Base-by-base conservation (phyloP, 2,329 filamentous ascomycete species). In the Zalaria obscura region DNA sequence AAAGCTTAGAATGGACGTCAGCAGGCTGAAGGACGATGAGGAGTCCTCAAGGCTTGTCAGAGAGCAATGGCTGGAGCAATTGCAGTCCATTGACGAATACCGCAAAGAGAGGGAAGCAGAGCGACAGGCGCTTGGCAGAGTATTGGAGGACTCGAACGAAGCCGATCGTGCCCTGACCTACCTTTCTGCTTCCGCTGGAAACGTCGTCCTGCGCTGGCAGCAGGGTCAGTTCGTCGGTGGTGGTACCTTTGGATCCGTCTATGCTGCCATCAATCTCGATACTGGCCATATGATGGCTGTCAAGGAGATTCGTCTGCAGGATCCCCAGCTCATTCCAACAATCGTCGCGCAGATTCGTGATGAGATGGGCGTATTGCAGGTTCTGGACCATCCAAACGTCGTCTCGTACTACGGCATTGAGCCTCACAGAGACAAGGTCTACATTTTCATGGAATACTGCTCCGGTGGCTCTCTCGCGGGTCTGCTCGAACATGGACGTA, bases 361-460 rank as follows among this genome's bases (percentile, higher is more conserved):
- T 55, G 91, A 98, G 60, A 96, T 98, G 88, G 82, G 83, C 40
- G 89, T 98, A 4, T 68, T 98, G 38, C 89, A 96, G 62, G 83
- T 95, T 1, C 73, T 98, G 36, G 88, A 98, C 55, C 91, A 98
- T 57, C 91, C 91, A 25, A 98, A 98, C 57, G 85, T 98, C 46
- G 93, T 98, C 25, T 89, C 87, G 6, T 98, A 98, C 63, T 91
- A 91, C 56, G 91, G 91, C 44, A 96, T 98, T 55, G 91, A 98
- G 61, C 91, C 95, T 3, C 91, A 98, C 63, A 78, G 91, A 48
- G 91, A 98, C 69, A 91, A 94, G 57, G 91, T 98, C n/a, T 98
- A 96, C 63, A 95, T 98, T 51, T 98, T 98, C 60, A 98, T 98
- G 91, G 91, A 98, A 62, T 96, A 93, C 63, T 98, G 91, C 61